Evolutionary conservation across 441 rosid species (phyloP).

Genomic region (Aquilaria agallochum): DNA sequence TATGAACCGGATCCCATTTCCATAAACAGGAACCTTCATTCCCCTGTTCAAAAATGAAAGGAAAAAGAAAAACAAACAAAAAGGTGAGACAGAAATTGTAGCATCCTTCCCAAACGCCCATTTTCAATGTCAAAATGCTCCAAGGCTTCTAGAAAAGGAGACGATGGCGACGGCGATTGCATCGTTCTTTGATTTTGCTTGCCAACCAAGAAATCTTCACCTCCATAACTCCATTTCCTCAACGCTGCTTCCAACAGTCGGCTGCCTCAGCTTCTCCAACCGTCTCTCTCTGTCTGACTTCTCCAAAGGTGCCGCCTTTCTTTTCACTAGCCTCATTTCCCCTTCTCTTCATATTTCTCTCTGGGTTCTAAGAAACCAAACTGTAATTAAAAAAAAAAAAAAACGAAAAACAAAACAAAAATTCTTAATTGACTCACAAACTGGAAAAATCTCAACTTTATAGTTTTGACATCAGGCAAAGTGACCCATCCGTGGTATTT

Average conservation of each 20-base stretch:
- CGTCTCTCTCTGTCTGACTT: constrained; percentile 9
- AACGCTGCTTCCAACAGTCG: constrained; percentile 5
- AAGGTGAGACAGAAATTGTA: not conserved
- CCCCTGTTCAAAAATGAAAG: too few relatives aligned
- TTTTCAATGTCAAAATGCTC: too few relatives aligned
- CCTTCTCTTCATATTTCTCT: not conserved
- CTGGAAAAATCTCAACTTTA: too few relatives aligned
- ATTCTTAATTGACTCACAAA: too few relatives aligned
- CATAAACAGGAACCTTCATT: too few relatives aligned
- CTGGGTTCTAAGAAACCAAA: too few relatives aligned
- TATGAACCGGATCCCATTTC: too few relatives aligned
- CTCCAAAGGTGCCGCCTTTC: constrained; percentile 13
- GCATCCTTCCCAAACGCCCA: too few relatives aligned
- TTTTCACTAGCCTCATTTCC: not conserved
- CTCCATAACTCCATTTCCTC: not conserved
- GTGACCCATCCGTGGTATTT: too few relatives aligned
- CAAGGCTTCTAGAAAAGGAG: not conserved
- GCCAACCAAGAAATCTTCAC: constrained; percentile 17
- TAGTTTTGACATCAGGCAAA: too few relatives aligned
- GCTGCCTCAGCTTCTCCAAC: constrained; percentile 12
- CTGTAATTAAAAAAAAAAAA: too few relatives aligned
- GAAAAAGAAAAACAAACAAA: not conserved
- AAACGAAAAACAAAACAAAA: too few relatives aligned
- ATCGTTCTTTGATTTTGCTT: constrained; percentile 8
- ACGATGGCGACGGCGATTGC: constrained; percentile 3